Evolutionary conservation across 495 filamentous ascomycete genomes (phyloP).

Genomic region (Articulospora tetracladia): DNA sequence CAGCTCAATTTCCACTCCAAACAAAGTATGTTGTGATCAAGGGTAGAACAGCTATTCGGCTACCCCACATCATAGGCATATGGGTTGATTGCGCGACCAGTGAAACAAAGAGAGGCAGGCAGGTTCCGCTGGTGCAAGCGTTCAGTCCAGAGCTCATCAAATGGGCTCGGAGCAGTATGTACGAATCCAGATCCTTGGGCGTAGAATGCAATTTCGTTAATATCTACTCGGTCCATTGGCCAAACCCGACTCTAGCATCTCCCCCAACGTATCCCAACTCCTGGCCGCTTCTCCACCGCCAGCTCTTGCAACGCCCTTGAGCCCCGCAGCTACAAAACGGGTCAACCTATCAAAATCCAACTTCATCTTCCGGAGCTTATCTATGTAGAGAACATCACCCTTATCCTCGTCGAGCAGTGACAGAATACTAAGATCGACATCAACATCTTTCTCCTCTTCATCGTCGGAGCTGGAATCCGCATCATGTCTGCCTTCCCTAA

Average conservation of each 20-base stretch:
- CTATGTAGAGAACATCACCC: conserved; percentile 32
- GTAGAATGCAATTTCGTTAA: not conserved
- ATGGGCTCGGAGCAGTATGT: not conserved
- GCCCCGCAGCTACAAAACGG: conserved; percentile 48
- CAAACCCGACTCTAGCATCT: conserved; percentile 53
- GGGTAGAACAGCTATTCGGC: no score
- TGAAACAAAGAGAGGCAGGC: no score
- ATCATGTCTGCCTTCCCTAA: conserved; percentile 1
- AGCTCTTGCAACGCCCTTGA: conserved; percentile 56
- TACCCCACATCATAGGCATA: no score
- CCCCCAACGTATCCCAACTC: conserved; percentile 52
- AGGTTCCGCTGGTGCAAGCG: no score
- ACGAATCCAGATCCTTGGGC: no score
- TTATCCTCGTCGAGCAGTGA: conserved; percentile 24
- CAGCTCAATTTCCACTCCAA: no score
- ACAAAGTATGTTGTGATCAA: no score
- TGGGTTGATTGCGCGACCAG: no score
- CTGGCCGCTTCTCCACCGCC: conserved; percentile 38
- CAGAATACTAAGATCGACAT: conserved; percentile 36
- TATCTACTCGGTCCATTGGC: conserved; percentile 1
- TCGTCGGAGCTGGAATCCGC: conserved; percentile 21
- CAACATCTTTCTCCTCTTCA: conserved; percentile 32
- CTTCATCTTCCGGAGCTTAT: conserved; percentile 39
- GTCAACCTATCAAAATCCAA: conserved; percentile 46
- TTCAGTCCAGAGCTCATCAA: no score